Evolutionary conservation across 2,329 filamentous ascomycete genomes (phyloP).

Genomic region (Penicillium sp.): DNA sequence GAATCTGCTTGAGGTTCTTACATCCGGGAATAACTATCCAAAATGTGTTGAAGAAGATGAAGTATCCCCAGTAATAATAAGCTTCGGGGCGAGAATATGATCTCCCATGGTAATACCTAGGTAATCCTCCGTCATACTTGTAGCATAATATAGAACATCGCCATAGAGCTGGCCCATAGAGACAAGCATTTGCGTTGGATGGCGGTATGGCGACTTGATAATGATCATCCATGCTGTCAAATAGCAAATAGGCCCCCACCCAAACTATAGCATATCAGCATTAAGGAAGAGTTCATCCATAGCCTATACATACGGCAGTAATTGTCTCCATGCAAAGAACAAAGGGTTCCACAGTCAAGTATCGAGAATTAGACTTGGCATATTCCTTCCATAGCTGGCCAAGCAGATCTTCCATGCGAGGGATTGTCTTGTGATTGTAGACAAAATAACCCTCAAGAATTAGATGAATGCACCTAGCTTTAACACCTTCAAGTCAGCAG

Average conservation of each 20-base stretch:
- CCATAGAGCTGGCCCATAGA: conserved; percentile 63
- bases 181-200: conserved; percentile 58
- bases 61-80: conserved; percentile 64
- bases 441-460: conserved; percentile 14
- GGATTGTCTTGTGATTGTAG: conserved; percentile 8
- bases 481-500: neutral
- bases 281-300: neutral
- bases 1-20: neutral
- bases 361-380: conserved; percentile 7
- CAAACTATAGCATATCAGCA: neutral
- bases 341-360: conserved; percentile 47
- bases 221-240: conserved; percentile 53
- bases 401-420: conserved; percentile 1
- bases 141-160: conserved; percentile 62
- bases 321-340: conserved; percentile 78
- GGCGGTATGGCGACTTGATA: conserved; percentile 47
- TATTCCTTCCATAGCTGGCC: conserved; percentile 13
- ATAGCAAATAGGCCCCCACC: conserved; percentile 51
- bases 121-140: conserved; percentile 40
- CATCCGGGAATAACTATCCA: conserved; percentile 17
- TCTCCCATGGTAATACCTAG: conserved; percentile 53
- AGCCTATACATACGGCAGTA: conserved; percentile 52
- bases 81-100: conserved; percentile 59
- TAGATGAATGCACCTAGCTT: conserved; percentile 6
- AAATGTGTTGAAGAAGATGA: conserved; percentile 56